A percentile compares a stretch with the other conserved stretches of the same genome.
phyloP scores from a whole-genome alignment of 352 stramenopile species.

The Phytophthora agathidicida region DNA sequence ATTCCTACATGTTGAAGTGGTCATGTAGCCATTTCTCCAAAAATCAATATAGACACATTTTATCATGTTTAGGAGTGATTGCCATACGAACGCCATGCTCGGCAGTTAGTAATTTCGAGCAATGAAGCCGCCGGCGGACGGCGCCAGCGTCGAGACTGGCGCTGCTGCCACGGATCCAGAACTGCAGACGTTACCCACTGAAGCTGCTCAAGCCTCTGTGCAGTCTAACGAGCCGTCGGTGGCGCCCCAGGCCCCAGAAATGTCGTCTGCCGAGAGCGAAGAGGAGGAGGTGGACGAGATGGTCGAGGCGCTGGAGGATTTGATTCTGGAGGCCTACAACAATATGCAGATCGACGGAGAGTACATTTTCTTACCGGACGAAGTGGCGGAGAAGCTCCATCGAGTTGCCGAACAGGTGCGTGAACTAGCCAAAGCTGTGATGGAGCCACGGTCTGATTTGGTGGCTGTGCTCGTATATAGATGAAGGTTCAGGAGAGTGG shows the following conservation, averaged over 20 bases:
- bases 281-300: conserved; percentile 29
- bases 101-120: conserved; percentile 17
- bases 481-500: conserved; percentile 31
- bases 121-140: conserved; percentile 19
- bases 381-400: conserved; percentile 73
- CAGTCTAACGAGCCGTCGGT: conserved; percentile 5
- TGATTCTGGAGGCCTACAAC: conserved; percentile 84
- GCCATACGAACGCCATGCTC: conserved; percentile 17
- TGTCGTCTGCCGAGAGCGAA: conserved; percentile 4
- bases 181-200: not conserved
- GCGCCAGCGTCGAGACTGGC: conserved; percentile 1
- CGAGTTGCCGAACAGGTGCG: conserved; percentile 59
- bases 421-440: conserved; percentile 2
- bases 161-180: not conserved
- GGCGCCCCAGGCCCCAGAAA: conserved; percentile 6
- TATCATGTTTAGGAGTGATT: conserved; percentile 22
- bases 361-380: conserved; percentile 73
- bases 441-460: conserved; percentile 2
- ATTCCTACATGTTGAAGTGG: not conserved
- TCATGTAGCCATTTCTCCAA: conserved; percentile 23
- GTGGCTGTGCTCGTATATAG: conserved; percentile 18
- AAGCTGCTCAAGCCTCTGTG: not conserved
- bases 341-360: conserved; percentile 86
- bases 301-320: conserved; percentile 63
- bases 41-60: conserved; percentile 27